Evolutionary conservation across 306 rosid genomes (phyloP).

Genomic region (Medicago truncatula): MtrunA17r5.0-ANR NC_053048.1:25091001-25091500

Average conservation of each 20-base stretch:
- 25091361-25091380: not conserved
- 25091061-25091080: conserved; percentile 56
- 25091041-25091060: conserved; percentile 50
- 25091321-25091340: too few species aligned
- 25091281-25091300: not conserved
- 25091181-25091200: conserved; percentile 30
- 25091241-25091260: not conserved
- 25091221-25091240: not conserved
- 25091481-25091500: not conserved
- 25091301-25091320: not conserved
- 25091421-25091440: not conserved
- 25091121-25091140: conserved; percentile 57
- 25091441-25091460: not conserved
- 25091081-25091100: conserved; percentile 42
- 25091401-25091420: not conserved
- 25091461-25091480: not conserved
- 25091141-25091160: conserved; percentile 16
- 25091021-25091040: conserved; percentile 37
- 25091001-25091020: too few species aligned
- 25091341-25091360: too few species aligned
- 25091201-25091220: conserved; percentile 5
- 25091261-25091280: not conserved
- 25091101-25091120: conserved; percentile 39
- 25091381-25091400: not conserved
- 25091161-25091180: not conserved